Conservation (phyloP, 768 basidiomycete genomes). For the Mrakia gelida region DNA sequence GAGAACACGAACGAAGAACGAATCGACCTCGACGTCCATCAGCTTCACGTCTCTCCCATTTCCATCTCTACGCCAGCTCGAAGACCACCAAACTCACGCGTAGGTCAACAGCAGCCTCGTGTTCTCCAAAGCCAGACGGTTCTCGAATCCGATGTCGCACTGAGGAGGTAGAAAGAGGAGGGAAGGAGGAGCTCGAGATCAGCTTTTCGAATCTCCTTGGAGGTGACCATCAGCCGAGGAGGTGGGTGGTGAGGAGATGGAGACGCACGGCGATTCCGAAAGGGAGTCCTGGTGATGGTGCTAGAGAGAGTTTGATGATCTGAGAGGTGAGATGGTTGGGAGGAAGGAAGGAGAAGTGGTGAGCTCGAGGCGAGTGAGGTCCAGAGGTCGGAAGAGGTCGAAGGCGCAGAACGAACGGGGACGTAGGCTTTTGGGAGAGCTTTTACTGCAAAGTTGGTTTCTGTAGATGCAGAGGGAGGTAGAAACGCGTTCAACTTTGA, state of each 20-base stretch:
- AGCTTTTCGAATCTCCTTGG: not conserved
- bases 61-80: not conserved
- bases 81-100: constrained; percentile 49
- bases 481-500: not conserved
- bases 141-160: constrained; percentile 98
- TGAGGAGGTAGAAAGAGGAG: not conserved
- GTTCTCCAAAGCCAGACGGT: constrained; percentile 93
- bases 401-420: constrained; percentile 4
- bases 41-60: not conserved
- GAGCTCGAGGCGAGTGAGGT: not conserved
- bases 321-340: not conserved
- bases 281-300: constrained; percentile 57
- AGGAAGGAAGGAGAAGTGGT: not conserved
- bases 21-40: not conserved
- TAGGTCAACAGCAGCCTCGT: constrained; percentile 94
- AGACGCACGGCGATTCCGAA: constrained; percentile 68
- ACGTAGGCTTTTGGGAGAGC: constrained; percentile 75
- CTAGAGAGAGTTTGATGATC: constrained; percentile 92
- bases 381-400: not conserved
- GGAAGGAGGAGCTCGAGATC: not conserved
- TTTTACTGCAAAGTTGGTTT: constrained; percentile 95
- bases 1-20: not conserved
- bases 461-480: constrained; percentile 46
- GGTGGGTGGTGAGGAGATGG: constrained; percentile 39
- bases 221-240: not conserved